phyloP scores from a whole-genome alignment of 2,329 filamentous ascomycete genomes.

The Fusarium equiseti region DNA sequence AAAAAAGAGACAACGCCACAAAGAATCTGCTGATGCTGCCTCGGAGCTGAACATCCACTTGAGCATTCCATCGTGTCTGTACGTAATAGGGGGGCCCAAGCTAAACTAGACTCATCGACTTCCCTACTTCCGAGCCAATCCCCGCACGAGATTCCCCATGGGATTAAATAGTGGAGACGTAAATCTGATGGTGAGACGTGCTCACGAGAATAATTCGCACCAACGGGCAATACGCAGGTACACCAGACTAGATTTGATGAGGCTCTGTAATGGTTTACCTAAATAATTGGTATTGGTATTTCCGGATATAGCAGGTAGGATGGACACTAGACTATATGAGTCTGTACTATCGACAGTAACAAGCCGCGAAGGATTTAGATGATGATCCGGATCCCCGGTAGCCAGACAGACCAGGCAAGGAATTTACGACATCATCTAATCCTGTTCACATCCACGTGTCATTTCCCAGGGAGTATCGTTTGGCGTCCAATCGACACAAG shows the following conservation, averaged over 20 bases:
- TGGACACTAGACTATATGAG: background rate
- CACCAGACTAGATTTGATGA: conserved; percentile 12
- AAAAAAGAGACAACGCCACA: background rate
- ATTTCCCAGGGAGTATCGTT: background rate
- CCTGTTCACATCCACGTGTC: background rate
- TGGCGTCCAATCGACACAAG: background rate
- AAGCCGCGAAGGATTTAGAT: conserved; percentile 20
- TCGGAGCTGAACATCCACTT: conserved; percentile 13
- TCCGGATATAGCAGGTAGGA: conserved; percentile 20
- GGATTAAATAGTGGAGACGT: conserved; percentile 13
- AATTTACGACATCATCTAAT: background rate
- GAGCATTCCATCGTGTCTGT: conserved; percentile 5
- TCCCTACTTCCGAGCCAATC: conserved; percentile 25
- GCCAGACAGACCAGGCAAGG: background rate
- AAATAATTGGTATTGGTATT: conserved; percentile 17
- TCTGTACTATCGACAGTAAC: background rate
- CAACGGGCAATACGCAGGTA: background rate
- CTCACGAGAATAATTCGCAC: conserved; percentile 16
- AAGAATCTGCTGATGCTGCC: background rate
- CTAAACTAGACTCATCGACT: background rate
- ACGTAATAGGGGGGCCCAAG: conserved; percentile 22
- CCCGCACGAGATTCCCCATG: conserved; percentile 31
- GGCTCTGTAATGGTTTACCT: conserved; percentile 30
- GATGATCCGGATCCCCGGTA: conserved; percentile 1
- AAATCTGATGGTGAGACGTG: conserved; percentile 14